These are phyloP conservation scores for Diaporthe velutina DNA, from an alignment of 2,329 filamentous ascomycete species.

Conservation along the genomic window DNA sequence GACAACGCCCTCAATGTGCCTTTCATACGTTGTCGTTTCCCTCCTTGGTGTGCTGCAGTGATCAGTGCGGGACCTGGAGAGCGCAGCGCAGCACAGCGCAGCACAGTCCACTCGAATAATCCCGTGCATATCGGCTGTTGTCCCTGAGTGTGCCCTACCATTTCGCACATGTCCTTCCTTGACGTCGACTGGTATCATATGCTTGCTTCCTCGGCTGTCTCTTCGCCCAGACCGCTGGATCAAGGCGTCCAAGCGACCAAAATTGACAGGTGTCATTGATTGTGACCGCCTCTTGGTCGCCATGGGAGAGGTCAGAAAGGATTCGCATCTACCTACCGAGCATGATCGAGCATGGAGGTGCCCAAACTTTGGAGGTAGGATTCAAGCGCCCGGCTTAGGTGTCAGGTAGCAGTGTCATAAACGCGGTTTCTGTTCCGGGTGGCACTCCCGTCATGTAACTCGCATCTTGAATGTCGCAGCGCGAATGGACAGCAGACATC, in stretches of 20 bases:
- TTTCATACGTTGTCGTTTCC: background rate
- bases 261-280: too few species aligned
- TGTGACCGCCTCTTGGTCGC: background rate
- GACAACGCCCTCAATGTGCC: background rate
- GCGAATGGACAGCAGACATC: too few species aligned
- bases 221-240: background rate
- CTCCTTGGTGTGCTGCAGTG: background rate
- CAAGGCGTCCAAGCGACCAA: background rate
- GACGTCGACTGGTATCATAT: background rate
- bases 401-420: background rate
- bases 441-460: background rate
- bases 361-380: background rate
- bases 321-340: background rate
- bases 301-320: background rate
- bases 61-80: background rate
- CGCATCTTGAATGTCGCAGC: background rate
- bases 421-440: background rate
- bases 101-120: background rate
- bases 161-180: background rate
- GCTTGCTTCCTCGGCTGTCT: background rate
- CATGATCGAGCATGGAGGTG: background rate
- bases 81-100: background rate
- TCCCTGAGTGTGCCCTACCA: background rate
- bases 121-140: background rate
- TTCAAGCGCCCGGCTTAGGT: background rate